Base-by-base conservation (phyloP, 192 early-diverging fungal genomes). In the Rhizoclosmatium sp. region DNA sequence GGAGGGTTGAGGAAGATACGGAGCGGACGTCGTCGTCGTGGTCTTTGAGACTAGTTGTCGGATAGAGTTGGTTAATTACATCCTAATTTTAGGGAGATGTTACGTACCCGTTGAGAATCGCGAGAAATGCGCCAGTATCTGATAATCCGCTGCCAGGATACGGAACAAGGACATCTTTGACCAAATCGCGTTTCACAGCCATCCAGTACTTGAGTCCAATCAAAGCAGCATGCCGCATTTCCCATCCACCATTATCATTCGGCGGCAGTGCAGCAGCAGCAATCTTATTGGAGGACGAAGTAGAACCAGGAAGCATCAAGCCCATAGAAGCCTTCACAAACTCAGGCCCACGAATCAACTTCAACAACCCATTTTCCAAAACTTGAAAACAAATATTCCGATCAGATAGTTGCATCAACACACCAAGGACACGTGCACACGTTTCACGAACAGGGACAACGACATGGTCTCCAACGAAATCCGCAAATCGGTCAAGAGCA, bases 401-500 rank as follows among this genome's bases (percentile, higher is more conserved):
- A 5, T 75, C 65, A 49, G 82, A 86, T 60, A 92, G 85, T 69
- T 93, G 85, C 73, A 95, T 78, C 31, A 95, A 76, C 7, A 91
- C 91, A 9, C 87, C 87, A 39, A 95, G 88, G 0, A 92, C 90
- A 67, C 92, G 87, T 19, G 92, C 95, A 65, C 95, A 96, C 0
- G 96, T 98, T 81, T 99, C 98, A 61, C 98, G 91, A 9, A 99
- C 98, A 5, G 98, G 98, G 3, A 93, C 93, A 46, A 97, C 94
- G 2, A 96, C 95, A 78, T 95, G 94, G 83, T 98, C 97, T 4
- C 94, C 93, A 23, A 96, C 94, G 84, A 96, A 99, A 85, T 99
- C 98, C 4, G 93, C 94, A 81, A 99, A 99, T 21, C 96, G 89
- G 82, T 99, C 98, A 71, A 98, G 84, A 3, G 94, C 92, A 75